Evolutionary conservation across 768 basidiomycete species (phyloP).

Genomic region (Phanerodontia chrysosporium): DNA sequence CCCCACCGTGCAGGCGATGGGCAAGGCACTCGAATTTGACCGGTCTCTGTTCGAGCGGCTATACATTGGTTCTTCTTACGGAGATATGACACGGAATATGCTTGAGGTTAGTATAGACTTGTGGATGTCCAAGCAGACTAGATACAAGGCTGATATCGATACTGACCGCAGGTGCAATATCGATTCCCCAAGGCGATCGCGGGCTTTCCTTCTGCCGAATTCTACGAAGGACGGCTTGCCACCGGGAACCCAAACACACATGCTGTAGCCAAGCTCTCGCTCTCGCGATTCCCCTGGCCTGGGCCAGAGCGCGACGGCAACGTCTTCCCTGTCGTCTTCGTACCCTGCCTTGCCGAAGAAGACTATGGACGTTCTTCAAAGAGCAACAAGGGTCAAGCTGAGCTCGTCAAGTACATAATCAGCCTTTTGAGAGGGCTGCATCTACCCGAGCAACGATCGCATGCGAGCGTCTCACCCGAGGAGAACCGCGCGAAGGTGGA

Average conservation of each 20-base stretch:
- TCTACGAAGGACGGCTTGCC: slow-evolving; percentile 51
- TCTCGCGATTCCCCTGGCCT: slow-evolving; percentile 59
- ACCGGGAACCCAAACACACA: slow-evolving; percentile 36
- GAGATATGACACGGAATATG: slow-evolving; percentile 53
- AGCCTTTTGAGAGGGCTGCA: slow-evolving; percentile 33
- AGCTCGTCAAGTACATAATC: slow-evolving; percentile 45
- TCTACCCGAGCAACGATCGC: not conserved
- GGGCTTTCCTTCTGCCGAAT: slow-evolving; percentile 56
- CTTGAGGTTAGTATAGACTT: slow-evolving; percentile 52
- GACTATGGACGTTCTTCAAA: slow-evolving; percentile 58
- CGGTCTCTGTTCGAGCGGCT: slow-evolving; percentile 60
- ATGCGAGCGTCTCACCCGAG: not conserved
- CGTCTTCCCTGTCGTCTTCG: slow-evolving; percentile 50
- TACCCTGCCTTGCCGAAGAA: slow-evolving; percentile 55
- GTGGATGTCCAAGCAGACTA: too few relatives aligned
- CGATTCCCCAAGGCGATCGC: slow-evolving; percentile 58
- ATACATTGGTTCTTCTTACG: slow-evolving; percentile 35
- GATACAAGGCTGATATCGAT: too few relatives aligned
- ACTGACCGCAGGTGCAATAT: slow-evolving; percentile 64
- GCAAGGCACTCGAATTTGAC: slow-evolving; percentile 51
- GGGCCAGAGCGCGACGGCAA: slow-evolving; percentile 16
- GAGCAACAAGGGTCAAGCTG: slow-evolving; percentile 55
- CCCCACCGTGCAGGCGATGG: slow-evolving; percentile 59
- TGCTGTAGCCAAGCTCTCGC: slow-evolving; percentile 27
- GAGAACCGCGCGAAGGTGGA: not conserved